Evolutionary conservation across 345 rosid species (phyloP).

Genomic region (Dimocarpus longan): DNA sequence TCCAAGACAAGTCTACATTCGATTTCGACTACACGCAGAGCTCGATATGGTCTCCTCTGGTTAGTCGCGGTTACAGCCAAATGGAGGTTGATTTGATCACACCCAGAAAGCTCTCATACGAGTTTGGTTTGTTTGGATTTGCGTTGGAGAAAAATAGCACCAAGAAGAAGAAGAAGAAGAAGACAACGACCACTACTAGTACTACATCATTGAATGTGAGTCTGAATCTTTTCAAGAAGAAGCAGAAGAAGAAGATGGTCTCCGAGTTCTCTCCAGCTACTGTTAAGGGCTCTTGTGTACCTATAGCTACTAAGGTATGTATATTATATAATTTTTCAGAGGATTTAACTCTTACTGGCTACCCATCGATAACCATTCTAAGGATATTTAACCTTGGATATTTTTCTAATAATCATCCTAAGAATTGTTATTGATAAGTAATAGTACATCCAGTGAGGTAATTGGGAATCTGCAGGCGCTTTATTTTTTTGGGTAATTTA

Average conservation of each 20-base stretch:
- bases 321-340: too few species aligned
- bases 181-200: not conserved
- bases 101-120: constrained; percentile 35
- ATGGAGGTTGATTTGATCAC: constrained; percentile 39
- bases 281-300: constrained; percentile 46
- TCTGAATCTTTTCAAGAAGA: constrained; percentile 23
- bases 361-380: too few species aligned
- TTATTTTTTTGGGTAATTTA: not conserved
- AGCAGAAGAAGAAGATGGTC: constrained; percentile 26
- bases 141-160: constrained; percentile 26
- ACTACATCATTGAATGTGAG: constrained; percentile 15
- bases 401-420: too few species aligned
- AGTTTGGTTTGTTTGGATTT: constrained; percentile 37
- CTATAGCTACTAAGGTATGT: constrained; percentile 52
- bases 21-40: constrained; percentile 80
- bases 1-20: constrained; percentile 74
- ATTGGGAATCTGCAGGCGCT: not conserved
- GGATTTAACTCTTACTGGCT: too few species aligned
- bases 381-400: too few species aligned
- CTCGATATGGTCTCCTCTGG: constrained; percentile 91
- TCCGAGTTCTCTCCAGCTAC: constrained; percentile 46
- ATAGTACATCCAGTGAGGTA: too few species aligned
- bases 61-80: constrained; percentile 56
- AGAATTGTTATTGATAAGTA: too few species aligned
- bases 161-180: constrained; percentile 31